Evolutionary conservation across 345 rosid genomes (phyloP).

Genomic region (Eucalyptus cloeziana): DNA sequence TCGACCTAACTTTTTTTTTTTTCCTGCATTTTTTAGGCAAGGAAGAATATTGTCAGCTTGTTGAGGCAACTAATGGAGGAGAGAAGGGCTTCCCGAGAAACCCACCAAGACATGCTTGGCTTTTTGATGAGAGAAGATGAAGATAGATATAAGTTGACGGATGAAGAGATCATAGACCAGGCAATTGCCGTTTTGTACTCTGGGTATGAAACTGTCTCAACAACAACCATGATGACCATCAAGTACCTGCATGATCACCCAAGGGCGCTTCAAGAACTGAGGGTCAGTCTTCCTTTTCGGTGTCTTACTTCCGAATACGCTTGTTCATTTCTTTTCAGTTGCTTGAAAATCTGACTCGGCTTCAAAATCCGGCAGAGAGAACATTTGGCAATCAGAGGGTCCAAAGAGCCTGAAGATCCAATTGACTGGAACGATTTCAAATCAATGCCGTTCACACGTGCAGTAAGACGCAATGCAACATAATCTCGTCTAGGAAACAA

Average conservation of each 20-base stretch:
- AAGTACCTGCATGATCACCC: constrained; percentile 75
- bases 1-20: neutral
- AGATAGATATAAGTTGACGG: constrained; percentile 25
- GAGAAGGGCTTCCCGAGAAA: constrained; percentile 35
- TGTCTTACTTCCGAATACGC: neutral
- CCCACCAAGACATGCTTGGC: constrained; percentile 55
- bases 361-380: constrained; percentile 38
- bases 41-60: constrained; percentile 32
- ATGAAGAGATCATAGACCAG: constrained; percentile 69
- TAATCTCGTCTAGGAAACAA: neutral
- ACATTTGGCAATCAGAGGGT: constrained; percentile 51
- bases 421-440: constrained; percentile 54
- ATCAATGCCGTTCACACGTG: constrained; percentile 81
- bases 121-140: constrained; percentile 36
- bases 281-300: constrained; percentile 23
- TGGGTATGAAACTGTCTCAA: constrained; percentile 77
- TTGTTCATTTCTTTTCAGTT: neutral
- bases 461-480: constrained; percentile 30
- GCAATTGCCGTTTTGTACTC: constrained; percentile 60
- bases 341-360: neutral
- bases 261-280: constrained; percentile 43
- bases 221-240: constrained; percentile 75
- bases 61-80: constrained; percentile 29
- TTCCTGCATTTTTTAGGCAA: constrained; percentile 19
- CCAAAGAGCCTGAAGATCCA: constrained; percentile 57